Evolutionary conservation across 2,329 filamentous ascomycete genomes (phyloP), one percentile per base, ranked within the genome.

Genomic region (Aureobasidium sp.): DNA sequence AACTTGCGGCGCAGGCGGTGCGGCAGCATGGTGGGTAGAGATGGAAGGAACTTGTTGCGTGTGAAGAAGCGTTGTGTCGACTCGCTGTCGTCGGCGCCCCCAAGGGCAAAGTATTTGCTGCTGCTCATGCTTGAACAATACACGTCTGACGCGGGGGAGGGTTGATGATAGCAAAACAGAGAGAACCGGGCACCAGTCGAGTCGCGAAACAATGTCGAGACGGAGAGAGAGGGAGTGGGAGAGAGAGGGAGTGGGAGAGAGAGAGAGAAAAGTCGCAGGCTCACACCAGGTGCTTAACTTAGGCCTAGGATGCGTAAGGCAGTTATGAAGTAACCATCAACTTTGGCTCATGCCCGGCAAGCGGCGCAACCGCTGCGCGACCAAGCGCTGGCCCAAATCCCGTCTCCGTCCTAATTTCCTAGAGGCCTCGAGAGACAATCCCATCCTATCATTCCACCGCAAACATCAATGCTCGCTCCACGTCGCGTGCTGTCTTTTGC

Each of bases 1-100:
- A 88, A 78, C 74, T 82, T 84, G 68, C 86, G 78, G 67, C 85
- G 84, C 70, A 87, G 78, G 65, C 84, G 79, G 73, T 86, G 84
- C 51, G 85, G 84, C 50, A 88, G 76, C 64, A 81, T 75, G 70
- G 75, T 75, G 60, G 77, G 77, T 67, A 81, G 67, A 53, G 75
- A 75, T 13, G 78, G 74, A 67, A 72, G 75, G 61, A 78, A 65
- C 61, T 74, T 75, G 61, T 74, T 66, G 51, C 69, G 69, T 65
- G 74, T 70, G 64, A 78, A 71, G 73, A 77, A 76, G 64, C 67
- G 67, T 61, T 69, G 68, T 46, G 69, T 68, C 60, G 69, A 68
- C 60, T 68, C 67, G 45, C 57, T 45, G 40, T 45, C 53, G 40
- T 57, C 29, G 53, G 40, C 53, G 53, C 64, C 68, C 61, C 58